These are phyloP conservation scores for Lactifluus pinguis DNA, from an alignment of 768 basidiomycete species.

Conservation along the genomic window DNA sequence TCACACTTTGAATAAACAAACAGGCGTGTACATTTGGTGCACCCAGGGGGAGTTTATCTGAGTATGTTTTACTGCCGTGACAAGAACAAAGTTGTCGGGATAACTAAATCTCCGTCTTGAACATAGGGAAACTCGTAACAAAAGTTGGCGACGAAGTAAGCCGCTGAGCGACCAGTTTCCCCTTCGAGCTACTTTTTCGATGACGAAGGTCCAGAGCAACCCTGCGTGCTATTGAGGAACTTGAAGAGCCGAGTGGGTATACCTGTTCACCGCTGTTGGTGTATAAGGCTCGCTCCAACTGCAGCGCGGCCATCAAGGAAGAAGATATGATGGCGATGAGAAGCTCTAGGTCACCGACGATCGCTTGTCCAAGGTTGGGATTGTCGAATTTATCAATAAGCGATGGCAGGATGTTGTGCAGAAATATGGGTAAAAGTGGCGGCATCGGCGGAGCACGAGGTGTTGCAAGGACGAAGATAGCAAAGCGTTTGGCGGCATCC, in stretches of 20 bases:
- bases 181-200: conserved; percentile 42
- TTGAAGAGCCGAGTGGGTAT: conserved; percentile 51
- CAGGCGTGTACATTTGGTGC: not conserved
- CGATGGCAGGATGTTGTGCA: conserved; percentile 57
- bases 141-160: conserved; percentile 55
- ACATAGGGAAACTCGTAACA: conserved; percentile 66
- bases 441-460: conserved; percentile 45
- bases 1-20: not conserved
- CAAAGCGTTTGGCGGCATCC: conserved; percentile 54
- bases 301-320: conserved; percentile 54
- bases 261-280: conserved; percentile 42
- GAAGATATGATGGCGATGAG: conserved; percentile 58
- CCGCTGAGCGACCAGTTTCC: conserved; percentile 46
- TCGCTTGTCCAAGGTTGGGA: conserved; percentile 39
- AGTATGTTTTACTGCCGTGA: not conserved
- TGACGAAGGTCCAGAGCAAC: conserved; percentile 54
- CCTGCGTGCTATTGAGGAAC: conserved; percentile 52
- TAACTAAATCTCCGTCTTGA: conserved; percentile 32
- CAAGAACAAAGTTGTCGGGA: not conserved
- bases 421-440: conserved; percentile 65
- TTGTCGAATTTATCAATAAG: conserved; percentile 50
- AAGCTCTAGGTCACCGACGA: conserved; percentile 50
- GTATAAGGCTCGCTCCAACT: conserved; percentile 61
- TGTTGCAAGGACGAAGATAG: conserved; percentile 57
- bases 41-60: not conserved